Base-by-base conservation (phyloP, 106 monocot genomes). In the Allium cepa region DNA sequence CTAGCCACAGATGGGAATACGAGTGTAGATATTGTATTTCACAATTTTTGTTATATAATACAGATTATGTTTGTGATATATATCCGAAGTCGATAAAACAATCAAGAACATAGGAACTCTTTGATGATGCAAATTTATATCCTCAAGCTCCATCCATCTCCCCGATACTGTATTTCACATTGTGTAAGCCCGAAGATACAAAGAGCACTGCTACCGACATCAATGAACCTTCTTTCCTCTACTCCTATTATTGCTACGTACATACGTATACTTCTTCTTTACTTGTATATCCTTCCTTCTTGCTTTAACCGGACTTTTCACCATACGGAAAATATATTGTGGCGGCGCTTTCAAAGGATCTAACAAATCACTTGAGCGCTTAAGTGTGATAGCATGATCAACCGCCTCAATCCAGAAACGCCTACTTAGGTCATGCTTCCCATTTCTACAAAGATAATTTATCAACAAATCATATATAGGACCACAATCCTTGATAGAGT, bases 381-480 rank as follows among this genome's bases (percentile, higher is more conserved):
- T 28, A 47, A 90, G 80, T n/a, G 47, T 17, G 12, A 85, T 56
- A 15, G 72, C 84, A 53, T 57, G 71, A 50, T 72, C 75, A 2
- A 60, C 59, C 11, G 85, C 87, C 50, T 85, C 92, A 49, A 85
- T 77, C 77, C 83, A 88, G 7, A 93, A 66, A 53, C 36, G 45
- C 26, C 53, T 82, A 11, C 82, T 88, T 36, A 22, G 22, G 7
- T 92, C 80, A 63, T 88, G 88, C 45, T 76, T 63, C 10, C 92
- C 92, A 65, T 63, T 85, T 69, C 80, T 85, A 51, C 88, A 92
- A 5, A 88, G 77, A 65, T 92, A 87, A 26, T 56, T 67, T 28
- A 85, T 87, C 60, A 92, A 56, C 18, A 85, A 17, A 64, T 64
- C 64, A 64, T 64, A 64, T 8, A 18, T 49, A 15, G 64, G 64